These are phyloP conservation scores for Jamesozyma hellenica DNA, from an alignment of 805 yeast genomes.

Conservation along the genomic window DNA sequence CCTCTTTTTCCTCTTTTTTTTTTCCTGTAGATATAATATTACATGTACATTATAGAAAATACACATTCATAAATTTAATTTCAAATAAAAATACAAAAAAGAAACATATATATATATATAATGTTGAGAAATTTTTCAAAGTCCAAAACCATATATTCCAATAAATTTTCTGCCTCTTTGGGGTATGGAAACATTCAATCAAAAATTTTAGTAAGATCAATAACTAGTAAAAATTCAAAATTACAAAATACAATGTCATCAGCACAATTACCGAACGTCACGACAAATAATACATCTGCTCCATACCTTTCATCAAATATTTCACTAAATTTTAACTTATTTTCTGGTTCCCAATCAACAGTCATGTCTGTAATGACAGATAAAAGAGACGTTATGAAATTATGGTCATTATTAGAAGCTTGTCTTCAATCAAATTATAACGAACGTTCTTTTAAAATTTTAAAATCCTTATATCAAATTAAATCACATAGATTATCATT, in stretches of 20 bases:
- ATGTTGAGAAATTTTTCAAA: conserved; percentile 1
- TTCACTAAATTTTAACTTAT: conserved; percentile 15
- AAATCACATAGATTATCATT: conserved; percentile 37
- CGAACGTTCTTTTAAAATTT: conserved; percentile 58
- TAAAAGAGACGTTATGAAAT: conserved; percentile 32
- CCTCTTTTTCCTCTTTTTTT: too few relatives aligned
- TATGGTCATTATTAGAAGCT: conserved; percentile 74
- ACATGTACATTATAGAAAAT: too few relatives aligned
- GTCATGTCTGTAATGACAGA: conserved; percentile 10
- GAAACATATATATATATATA: too few relatives aligned
- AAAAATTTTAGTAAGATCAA: conserved; percentile 8
- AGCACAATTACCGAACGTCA: not conserved
- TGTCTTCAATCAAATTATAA: conserved; percentile 57
- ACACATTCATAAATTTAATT: too few relatives aligned
- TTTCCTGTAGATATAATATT: too few relatives aligned
- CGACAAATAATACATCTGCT: not conserved
- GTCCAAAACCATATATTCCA: not conserved
- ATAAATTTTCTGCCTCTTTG: not conserved
- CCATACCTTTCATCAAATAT: conserved; percentile 1
- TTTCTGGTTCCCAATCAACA: conserved; percentile 19
- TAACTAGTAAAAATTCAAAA: conserved; percentile 11
- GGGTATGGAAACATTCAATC: not conserved
- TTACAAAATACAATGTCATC: conserved; percentile 5
- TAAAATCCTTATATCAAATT: conserved; percentile 50
- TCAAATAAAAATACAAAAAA: too few relatives aligned